These are phyloP conservation scores for Endotrypanum monterogeii DNA, from an alignment of 208 protist genomes.

Conservation along the genomic window DNA sequence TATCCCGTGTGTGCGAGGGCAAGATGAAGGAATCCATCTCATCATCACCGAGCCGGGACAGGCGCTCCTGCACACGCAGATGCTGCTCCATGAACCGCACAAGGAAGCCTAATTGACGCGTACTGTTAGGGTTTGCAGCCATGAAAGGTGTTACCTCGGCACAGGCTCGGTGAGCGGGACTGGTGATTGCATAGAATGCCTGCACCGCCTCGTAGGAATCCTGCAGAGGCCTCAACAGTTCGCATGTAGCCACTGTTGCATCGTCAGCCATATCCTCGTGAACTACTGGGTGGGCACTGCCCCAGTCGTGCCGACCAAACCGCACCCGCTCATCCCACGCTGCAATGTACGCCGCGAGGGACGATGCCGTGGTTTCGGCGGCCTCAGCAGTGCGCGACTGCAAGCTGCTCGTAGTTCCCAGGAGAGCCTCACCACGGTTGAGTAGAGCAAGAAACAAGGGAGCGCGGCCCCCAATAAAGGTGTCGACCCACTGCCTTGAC, in stretches of 20 bases:
- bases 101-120: constrained; percentile 34
- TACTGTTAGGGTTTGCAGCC: constrained; percentile 12
- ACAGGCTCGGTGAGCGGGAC: constrained; percentile 16
- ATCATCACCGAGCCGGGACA: constrained; percentile 31
- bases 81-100: constrained; percentile 77
- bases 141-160: constrained; percentile 33
- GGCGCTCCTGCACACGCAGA: constrained; percentile 54
- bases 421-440: constrained; percentile 47
- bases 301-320: constrained; percentile 13
- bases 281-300: neutral
- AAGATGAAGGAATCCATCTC: constrained; percentile 17
- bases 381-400: constrained; percentile 8
- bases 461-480: constrained; percentile 14
- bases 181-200: constrained; percentile 4
- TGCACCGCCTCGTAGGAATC: constrained; percentile 16
- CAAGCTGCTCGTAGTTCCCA: constrained; percentile 1
- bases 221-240: constrained; percentile 20
- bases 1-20: neutral
- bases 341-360: constrained; percentile 18
- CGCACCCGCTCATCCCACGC: constrained; percentile 18
- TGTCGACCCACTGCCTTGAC: constrained; percentile 17
- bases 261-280: neutral
- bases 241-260: neutral
- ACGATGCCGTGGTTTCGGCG: constrained; percentile 7
- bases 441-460: constrained; percentile 43